Evolutionary conservation across 495 filamentous ascomycete species (phyloP), one percentile per base, ranked within the genome.

Genomic region (Aspergillus bridgeri): DNA sequence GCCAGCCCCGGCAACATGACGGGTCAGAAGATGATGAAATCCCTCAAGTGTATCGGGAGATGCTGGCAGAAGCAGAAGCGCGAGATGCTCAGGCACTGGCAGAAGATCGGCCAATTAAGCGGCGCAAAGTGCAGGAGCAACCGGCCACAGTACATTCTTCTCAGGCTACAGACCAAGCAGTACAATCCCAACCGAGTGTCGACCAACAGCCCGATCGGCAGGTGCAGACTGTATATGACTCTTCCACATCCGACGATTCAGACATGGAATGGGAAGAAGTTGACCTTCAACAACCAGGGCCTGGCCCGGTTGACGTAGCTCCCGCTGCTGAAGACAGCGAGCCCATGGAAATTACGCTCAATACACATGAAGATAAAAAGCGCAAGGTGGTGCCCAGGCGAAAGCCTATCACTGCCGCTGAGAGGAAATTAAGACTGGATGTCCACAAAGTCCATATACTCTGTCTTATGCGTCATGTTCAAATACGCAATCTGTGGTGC

Each of bases 401-500:
- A 44, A 89, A 86, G 61, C 80, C 81, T 9, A 74, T 91, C 46
- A 86, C 81, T 25, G 83, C 79, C 20, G 82, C 80, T 7, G 93
- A 96, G 65, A 92, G 81, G 62, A 83, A 80, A 48, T 70, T 83
- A 11, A 81, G 92, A 42, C 69, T 94, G 23, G 83, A 94, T 57
- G 75, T 90, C 29, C 94, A 99, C 66, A 96, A 96, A 71, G 75
- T 83, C 61, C 91, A 99, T 74, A 48, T 98, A 3, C 77, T 96
- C 29, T 95, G 91, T 63, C 77, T 97, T 1, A 68, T 98, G 27
- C 79, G 78, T 4, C 90, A 97, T 69, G 82, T 88, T 19, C 79
- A 86, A 59, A 71, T 82, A 22, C 83, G 92, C 43, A 98, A 96
- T 66, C 70, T 76, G 53, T 98, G 93, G 93, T 98, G 92, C 67